These are phyloP conservation scores for Oidiodendron maius DNA, from an alignment of 495 filamentous ascomycete species.

Conservation along the genomic window DNA sequence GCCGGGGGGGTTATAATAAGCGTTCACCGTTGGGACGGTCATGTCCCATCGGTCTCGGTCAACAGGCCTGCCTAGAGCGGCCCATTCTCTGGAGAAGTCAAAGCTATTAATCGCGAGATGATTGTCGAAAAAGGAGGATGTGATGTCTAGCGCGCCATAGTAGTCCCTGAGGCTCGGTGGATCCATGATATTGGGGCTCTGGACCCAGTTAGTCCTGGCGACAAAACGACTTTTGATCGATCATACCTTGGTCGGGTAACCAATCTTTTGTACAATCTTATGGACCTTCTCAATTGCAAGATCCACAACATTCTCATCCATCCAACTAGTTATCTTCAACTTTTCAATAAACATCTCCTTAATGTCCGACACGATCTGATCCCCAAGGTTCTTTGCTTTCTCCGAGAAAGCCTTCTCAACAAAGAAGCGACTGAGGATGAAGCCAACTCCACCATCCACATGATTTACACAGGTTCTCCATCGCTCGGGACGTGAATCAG, in stretches of 20 bases:
- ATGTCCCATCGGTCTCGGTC: slow-evolving; percentile 58
- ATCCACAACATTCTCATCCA: slow-evolving; percentile 58
- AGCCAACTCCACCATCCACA: slow-evolving; percentile 51
- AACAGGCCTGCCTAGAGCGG: slow-evolving; percentile 52
- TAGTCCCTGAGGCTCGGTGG: slow-evolving; percentile 50
- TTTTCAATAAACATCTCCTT: slow-evolving; percentile 57
- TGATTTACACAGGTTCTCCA: slow-evolving; percentile 62
- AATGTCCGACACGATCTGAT: slow-evolving; percentile 65
- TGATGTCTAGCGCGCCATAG: slow-evolving; percentile 50
- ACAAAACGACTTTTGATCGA: background rate
- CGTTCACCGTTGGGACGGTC: slow-evolving; percentile 56
- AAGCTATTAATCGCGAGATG: slow-evolving; percentile 42
- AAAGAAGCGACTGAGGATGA: slow-evolving; percentile 61
- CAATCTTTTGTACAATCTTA: slow-evolving; percentile 70
- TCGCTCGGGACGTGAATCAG: slow-evolving; percentile 55
- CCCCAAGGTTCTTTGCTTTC: slow-evolving; percentile 57
- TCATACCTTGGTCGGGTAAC: slow-evolving; percentile 52
- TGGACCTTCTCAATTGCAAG: slow-evolving; percentile 61
- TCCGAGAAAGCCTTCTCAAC: slow-evolving; percentile 59
- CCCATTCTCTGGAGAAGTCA: slow-evolving; percentile 45
- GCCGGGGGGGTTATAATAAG: slow-evolving; percentile 57
- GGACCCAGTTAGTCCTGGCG: slow-evolving; percentile 4
- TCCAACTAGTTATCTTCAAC: slow-evolving; percentile 56
- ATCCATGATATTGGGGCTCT: slow-evolving; percentile 55
- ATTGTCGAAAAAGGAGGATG: slow-evolving; percentile 56